Percentiles rank a stretch among this genome's conserved stretches.
These are phyloP conservation scores for Arthrobotrys sphaeroides DNA, from an alignment of 2,329 filamentous ascomycete species.

Conservation along the genomic window DNA sequence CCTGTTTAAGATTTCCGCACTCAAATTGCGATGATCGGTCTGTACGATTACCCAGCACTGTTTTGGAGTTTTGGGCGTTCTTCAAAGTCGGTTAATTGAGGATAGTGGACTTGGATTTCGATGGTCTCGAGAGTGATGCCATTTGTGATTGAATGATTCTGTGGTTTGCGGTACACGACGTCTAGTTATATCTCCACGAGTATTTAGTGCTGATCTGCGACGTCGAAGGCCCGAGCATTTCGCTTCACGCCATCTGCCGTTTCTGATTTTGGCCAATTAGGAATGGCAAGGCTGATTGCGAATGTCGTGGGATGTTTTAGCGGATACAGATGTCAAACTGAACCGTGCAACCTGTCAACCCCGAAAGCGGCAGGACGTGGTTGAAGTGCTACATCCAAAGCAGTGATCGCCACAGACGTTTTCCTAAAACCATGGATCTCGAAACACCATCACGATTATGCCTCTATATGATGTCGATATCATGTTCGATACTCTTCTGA, in stretches of 20 bases:
- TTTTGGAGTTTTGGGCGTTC: slow-evolving; percentile 17
- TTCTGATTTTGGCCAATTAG: background rate
- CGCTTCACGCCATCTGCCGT: background rate
- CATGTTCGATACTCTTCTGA: background rate
- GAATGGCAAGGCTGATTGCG: background rate
- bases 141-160: background rate
- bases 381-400: background rate
- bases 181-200: background rate
- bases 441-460: background rate
- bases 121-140: background rate
- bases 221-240: background rate
- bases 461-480: slow-evolving; percentile 10
- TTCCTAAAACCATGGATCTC: background rate
- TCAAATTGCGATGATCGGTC: background rate
- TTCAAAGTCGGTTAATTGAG: background rate
- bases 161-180: too few species aligned
- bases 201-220: background rate
- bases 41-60: slow-evolving; percentile 24
- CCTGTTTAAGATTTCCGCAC: slow-evolving; percentile 4
- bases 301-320: background rate
- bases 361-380: background rate
- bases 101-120: slow-evolving; percentile 3
- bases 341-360: background rate
- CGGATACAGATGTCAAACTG: slow-evolving; percentile 19
- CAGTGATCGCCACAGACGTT: background rate